Base-by-base conservation (phyloP, 768 basidiomycete species). In the Baorangia bicolor region DNA sequence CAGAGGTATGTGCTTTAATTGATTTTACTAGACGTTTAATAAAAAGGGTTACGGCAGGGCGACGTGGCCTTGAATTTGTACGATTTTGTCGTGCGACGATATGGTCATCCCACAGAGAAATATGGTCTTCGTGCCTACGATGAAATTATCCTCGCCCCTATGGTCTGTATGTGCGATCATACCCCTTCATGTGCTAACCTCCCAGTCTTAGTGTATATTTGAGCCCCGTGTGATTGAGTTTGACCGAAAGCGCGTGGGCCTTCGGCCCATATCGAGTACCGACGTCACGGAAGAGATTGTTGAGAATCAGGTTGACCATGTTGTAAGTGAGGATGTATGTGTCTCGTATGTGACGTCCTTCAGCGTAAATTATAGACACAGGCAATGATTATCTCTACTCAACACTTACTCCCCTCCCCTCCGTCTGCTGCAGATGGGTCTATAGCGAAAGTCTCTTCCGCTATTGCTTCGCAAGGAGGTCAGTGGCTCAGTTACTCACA, bases 161-260 rank as follows among this genome's bases (percentile, higher is more conserved):
- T 96, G 87, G 97, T 94, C 64, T 60, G 80, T 73, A 23, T 40
- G 28, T 34, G 25, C 12, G 21, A 52, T n/a, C 35, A 42, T 21
- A 8, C 28, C 5, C 21, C 12, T 49, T 51, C 33, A 31, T 1
- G 1, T 39, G 39, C 49, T 58, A 51, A 54, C 42, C 35, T 37
- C n/a, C 14, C 4, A 28, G 13, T 20, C 43, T 28, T 61, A 98
- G 94, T 89, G 90, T 64, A 76, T 98, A 31, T 98, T 98, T 61
- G 94, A 97, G 60, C 94, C 97, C 14, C 86, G 92, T 20, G 84
- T 95, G 37, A 87, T 99, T 54, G 90, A 97, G 58, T 97, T 95
- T 64, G 87, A 92, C 28, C 79, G 80, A 60, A 94, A 94, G 70
- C 78, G 82, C 25, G 71, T 76, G 18, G 79, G 80, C 12, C 66